Evolutionary conservation across 78 protist species (phyloP).

Genomic region (Dictyostelium discoideum): DNA sequence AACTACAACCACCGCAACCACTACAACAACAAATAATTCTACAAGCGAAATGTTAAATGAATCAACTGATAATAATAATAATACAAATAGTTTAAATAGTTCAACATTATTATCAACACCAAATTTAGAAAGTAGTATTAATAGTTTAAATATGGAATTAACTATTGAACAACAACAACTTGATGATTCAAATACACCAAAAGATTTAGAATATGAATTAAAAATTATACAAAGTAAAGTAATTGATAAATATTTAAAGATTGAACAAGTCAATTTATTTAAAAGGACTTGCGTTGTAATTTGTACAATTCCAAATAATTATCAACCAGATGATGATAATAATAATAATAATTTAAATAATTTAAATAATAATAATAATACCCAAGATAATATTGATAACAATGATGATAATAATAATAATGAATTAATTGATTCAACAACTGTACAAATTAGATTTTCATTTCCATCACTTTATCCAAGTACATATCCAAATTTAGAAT

Average conservation of each 20-base stretch:
- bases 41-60: not conserved
- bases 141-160: not conserved
- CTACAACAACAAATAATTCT: not conserved
- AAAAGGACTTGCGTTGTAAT: conserved; percentile 33
- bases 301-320: conserved; percentile 49
- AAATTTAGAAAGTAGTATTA: not conserved
- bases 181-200: conserved; percentile 15
- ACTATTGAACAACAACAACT: not conserved
- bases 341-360: not conserved
- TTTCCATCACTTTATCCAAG: conserved; percentile 80
- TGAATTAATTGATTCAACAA: conserved; percentile 18
- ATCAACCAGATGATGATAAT: not conserved
- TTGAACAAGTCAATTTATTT: conserved; percentile 54
- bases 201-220: conserved; percentile 57
- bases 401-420: not conserved
- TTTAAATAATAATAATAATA: not conserved
- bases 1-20: not conserved
- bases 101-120: not conserved
- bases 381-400: not conserved
- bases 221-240: conserved; percentile 50
- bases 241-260: conserved; percentile 33
- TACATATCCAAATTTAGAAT: conserved; percentile 73
- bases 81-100: not conserved
- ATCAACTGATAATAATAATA: not conserved
- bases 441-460: conserved; percentile 40